Conservation (phyloP, 2,329 filamentous ascomycete genomes). For the Trichoderma oligosporum region DNA sequence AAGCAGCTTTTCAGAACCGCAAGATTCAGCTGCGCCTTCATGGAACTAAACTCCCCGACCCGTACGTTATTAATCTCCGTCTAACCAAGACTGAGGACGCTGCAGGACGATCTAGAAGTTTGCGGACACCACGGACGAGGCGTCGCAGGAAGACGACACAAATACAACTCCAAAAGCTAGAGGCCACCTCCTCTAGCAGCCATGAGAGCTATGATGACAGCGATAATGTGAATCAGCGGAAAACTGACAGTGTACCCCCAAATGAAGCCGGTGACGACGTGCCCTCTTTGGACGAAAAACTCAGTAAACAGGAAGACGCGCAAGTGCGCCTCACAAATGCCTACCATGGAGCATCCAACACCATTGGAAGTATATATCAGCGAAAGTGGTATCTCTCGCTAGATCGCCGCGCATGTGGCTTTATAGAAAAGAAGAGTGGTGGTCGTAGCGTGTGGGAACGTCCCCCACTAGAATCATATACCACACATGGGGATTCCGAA, state of each 20-base stretch:
- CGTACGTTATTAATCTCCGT: slow-evolving; percentile 54
- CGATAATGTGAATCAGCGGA: background rate
- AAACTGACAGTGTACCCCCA: slow-evolving; percentile 23
- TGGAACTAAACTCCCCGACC: slow-evolving; percentile 49
- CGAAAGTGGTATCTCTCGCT: slow-evolving; percentile 63
- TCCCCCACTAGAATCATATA: background rate
- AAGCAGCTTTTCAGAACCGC: slow-evolving; percentile 48
- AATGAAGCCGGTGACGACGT: slow-evolving; percentile 15
- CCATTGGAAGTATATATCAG: slow-evolving; percentile 64
- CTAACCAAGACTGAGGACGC: slow-evolving; percentile 45
- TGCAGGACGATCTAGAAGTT: slow-evolving; percentile 29
- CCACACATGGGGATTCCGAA: background rate
- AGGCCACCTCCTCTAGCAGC: slow-evolving; percentile 25
- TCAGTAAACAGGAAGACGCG: slow-evolving; percentile 45
- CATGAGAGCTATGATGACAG: slow-evolving; percentile 22
- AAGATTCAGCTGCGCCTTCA: slow-evolving; percentile 56
- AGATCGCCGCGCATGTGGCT: slow-evolving; percentile 57
- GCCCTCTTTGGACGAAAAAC: slow-evolving; percentile 40
- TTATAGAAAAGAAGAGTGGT: slow-evolving; percentile 37
- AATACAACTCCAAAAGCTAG: slow-evolving; percentile 18
- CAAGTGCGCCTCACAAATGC: slow-evolving; percentile 59
- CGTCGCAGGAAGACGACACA: slow-evolving; percentile 15
- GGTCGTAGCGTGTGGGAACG: slow-evolving; percentile 20
- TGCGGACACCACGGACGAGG: slow-evolving; percentile 16
- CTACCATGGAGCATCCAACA: slow-evolving; percentile 62